These are phyloP conservation scores for Stereum hirsutum DNA, from an alignment of 1,284 basidiomycete species.

Conservation along the genomic window DNA sequence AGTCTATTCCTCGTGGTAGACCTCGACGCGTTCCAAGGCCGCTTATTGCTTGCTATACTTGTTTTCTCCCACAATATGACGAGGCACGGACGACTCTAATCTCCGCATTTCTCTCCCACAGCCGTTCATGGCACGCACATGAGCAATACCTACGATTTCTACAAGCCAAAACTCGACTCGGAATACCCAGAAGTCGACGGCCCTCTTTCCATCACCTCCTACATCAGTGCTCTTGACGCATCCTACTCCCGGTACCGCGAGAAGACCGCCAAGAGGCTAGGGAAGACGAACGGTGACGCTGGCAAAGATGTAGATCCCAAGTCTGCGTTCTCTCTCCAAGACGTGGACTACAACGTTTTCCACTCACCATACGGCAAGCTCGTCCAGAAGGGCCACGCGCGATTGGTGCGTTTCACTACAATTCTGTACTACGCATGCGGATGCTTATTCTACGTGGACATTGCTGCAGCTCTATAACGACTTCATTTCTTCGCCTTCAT, in stretches of 20 bases:
- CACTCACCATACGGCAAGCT: constrained; percentile 13
- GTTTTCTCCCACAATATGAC: constrained; percentile 2
- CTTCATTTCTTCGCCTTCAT: constrained; percentile 77
- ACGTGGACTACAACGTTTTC: constrained; percentile 11
- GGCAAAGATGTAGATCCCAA: constrained; percentile 11
- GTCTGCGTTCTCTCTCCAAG: constrained; percentile 10
- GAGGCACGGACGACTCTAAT: no score
- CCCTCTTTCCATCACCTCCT: constrained; percentile 92
- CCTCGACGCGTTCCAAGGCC: not conserved
- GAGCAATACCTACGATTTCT: constrained; percentile 97
- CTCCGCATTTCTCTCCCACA: constrained; percentile 23
- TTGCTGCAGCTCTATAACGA: constrained; percentile 65
- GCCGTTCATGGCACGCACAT: constrained; percentile 96
- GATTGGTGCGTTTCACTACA: constrained; percentile 10
- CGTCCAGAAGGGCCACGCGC: constrained; percentile 12
- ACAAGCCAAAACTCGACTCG: constrained; percentile 92
- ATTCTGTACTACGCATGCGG: no score
- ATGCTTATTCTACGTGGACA: not conserved
- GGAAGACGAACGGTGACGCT: constrained; percentile 8
- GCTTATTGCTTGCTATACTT: not conserved
- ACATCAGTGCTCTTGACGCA: constrained; percentile 89
- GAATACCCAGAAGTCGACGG: constrained; percentile 98
- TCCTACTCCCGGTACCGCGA: constrained; percentile 83
- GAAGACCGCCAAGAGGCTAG: constrained; percentile 43
- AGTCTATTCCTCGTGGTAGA: not conserved